A percentile compares a stretch with the other conserved stretches of the same genome.
Conservation (phyloP, 495 filamentous ascomycete genomes). For the Aspergillus ostianus region DNA sequence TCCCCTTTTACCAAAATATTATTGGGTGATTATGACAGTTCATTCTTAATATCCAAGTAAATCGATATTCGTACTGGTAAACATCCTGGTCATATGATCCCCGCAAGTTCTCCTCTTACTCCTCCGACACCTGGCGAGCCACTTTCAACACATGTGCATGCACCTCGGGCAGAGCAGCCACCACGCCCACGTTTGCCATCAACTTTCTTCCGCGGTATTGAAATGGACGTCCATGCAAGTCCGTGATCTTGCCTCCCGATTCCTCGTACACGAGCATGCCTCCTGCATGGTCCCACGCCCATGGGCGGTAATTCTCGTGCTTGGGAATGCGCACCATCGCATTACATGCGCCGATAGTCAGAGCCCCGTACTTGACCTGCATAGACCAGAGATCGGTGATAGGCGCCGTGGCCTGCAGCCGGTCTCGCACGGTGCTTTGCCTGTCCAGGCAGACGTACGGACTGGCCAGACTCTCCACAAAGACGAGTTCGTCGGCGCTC, state of each 20-base stretch:
- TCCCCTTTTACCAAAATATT: not conserved
- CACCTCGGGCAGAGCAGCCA: slow-evolving; percentile 13
- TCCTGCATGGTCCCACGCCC: slow-evolving; percentile 61
- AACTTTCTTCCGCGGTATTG: slow-evolving; percentile 17
- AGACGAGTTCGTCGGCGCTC: not conserved
- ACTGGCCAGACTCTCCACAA: slow-evolving; percentile 9
- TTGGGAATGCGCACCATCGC: slow-evolving; percentile 54
- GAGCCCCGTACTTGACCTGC: slow-evolving; percentile 53
- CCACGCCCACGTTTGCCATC: slow-evolving; percentile 14
- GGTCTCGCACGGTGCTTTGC: slow-evolving; percentile 4
- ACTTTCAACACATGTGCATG: slow-evolving; percentile 7
- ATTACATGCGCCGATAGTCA: slow-evolving; percentile 50
- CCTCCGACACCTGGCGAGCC: not conserved
- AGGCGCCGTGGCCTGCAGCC: slow-evolving; percentile 5
- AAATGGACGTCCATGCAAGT: slow-evolving; percentile 40
- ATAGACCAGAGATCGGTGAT: slow-evolving; percentile 50
- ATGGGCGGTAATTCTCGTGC: slow-evolving; percentile 33
- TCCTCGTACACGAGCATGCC: slow-evolving; percentile 59
- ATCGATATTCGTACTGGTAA: not conserved
- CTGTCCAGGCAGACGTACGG: not conserved
- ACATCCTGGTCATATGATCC: not conserved
- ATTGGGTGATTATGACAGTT: not conserved
- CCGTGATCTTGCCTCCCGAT: slow-evolving; percentile 54
- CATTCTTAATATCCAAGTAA: not conserved
- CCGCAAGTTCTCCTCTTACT: not conserved